Evolutionary conservation across 805 yeast species (phyloP).

Genomic region (Wickerhamiella domercqiae): DNA sequence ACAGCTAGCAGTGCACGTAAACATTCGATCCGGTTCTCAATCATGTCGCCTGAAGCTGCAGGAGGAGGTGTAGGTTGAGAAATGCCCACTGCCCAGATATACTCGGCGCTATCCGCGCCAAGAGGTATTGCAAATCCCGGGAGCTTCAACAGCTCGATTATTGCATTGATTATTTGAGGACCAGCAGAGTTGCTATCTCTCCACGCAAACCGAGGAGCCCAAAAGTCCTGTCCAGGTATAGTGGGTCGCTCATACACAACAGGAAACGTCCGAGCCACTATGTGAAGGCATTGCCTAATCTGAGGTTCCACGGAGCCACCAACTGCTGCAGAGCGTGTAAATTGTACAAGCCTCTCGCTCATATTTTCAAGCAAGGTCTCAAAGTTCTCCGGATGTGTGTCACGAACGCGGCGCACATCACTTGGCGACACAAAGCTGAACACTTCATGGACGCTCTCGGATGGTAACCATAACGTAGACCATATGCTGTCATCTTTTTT

Average conservation of each 20-base stretch:
- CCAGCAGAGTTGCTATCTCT: conserved; percentile 14
- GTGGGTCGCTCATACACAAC: conserved; percentile 40
- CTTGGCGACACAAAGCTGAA: conserved; percentile 38
- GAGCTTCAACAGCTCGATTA: conserved; percentile 37
- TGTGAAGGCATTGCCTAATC: conserved; percentile 45
- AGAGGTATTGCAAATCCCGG: conserved; percentile 39
- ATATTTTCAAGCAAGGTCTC: conserved; percentile 34
- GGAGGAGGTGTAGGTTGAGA: conserved; percentile 26
- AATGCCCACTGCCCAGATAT: conserved; percentile 72
- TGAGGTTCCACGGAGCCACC: conserved; percentile 21
- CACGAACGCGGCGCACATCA: conserved; percentile 48
- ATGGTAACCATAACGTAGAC: conserved; percentile 30
- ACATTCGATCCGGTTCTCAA: conserved; percentile 52
- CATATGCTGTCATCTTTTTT: conserved; percentile 25
- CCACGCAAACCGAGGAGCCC: conserved; percentile 33
- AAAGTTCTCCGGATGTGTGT: conserved; percentile 43
- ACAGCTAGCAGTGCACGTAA: conserved; percentile 46
- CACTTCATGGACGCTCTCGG: conserved; percentile 35
- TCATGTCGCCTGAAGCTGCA: conserved; percentile 24
- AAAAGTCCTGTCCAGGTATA: conserved; percentile 18
- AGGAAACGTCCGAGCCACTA: conserved; percentile 53
- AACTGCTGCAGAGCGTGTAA: conserved; percentile 20
- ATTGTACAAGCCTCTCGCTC: conserved; percentile 23
- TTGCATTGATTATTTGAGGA: conserved; percentile 24
- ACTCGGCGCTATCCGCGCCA: conserved; percentile 1